Base-by-base conservation (phyloP, 2,329 filamentous ascomycete genomes). In the Chlorencoelia australis region DNA sequence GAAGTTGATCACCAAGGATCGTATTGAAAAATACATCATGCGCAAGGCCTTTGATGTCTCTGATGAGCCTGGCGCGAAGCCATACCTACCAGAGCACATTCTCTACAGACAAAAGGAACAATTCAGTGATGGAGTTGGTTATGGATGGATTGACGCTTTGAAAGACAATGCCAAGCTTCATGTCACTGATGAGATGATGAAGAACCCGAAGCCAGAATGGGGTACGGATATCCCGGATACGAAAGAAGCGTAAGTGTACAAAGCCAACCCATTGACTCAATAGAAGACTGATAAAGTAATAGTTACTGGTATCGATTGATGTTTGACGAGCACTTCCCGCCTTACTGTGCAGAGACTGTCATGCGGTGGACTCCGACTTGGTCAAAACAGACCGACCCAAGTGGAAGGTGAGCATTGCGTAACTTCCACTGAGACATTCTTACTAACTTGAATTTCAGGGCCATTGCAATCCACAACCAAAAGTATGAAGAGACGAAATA, bases 101-200 rank as follows among this genome's bases (percentile, higher is more conserved):
- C 78, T 98, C 39, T 98, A 86, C 83, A 75, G 93, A 59, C 93
- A 98, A 66, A 98, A 98, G 77, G 91, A 98, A 69, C 91, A 98
- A 67, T 98, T 98, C 70, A 93, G 82, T 41, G 93, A 98, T 55
- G 93, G 91, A 59, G 91, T 98, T 40, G 91, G 91, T 40, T 98
- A 98, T 67, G 88, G 91, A 46, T 98, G 91, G 91, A 98, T 98
- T 58, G 91, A 98, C 57, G 83, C 80, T 5, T 76, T 98, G 54
- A 96, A 95, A 73, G 91, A 96, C 64, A 84, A 82, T 55, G 91
- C 91, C 21, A 87, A 93, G 65, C 61, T 79, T 47, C 76, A 91
- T 39, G 82, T 98, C 38, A 94, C 84, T 13, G 89, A 98, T 57
- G 89, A 96, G 70, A 88, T 93, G 79, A 86, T 96, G 82, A 87